A percentile compares a stretch with the other conserved stretches of the same genome.
Conservation (phyloP, 225 moss, liverwort and hornwort species). For the Neckera pumila region DNA sequence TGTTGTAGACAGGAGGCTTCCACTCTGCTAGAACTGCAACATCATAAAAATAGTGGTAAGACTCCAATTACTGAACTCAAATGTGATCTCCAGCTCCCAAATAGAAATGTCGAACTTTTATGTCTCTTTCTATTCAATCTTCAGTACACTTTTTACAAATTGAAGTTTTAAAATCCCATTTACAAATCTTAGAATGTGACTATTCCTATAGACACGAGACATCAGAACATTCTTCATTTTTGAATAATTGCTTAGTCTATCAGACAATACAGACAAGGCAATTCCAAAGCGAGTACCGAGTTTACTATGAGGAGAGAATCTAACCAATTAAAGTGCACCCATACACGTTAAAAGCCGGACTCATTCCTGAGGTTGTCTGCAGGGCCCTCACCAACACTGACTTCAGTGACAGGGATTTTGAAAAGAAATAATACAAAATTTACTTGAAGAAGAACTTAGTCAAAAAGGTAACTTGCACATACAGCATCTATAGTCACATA, state of each 20-base stretch:
- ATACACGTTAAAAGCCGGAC: constrained; percentile 68
- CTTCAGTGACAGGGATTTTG: neutral
- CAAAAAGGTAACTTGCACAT: neutral
- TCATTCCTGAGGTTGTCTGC: constrained; percentile 96
- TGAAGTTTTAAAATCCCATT: neutral
- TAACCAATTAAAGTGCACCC: constrained; percentile 72
- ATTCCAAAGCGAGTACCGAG: neutral
- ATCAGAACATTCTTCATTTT: neutral
- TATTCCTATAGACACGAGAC: too few relatives aligned
- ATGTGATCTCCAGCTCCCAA: neutral
- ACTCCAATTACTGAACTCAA: neutral
- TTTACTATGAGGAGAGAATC: neutral
- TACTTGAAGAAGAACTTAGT: neutral
- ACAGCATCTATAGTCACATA: neutral
- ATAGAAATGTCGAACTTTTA: neutral
- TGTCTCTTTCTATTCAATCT: neutral
- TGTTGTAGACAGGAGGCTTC: constrained; percentile 87
- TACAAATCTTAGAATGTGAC: neutral
- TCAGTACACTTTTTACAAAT: neutral
- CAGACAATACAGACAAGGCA: neutral
- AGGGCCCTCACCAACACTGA: constrained; percentile 1
- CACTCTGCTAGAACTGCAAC: constrained; percentile 79
- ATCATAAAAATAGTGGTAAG: neutral
- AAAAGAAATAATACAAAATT: neutral
- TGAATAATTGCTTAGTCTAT: neutral